Evolutionary conservation across 108 stramenopile genomes (phyloP).

Genomic region (Schizochytrium sp.): DNA sequence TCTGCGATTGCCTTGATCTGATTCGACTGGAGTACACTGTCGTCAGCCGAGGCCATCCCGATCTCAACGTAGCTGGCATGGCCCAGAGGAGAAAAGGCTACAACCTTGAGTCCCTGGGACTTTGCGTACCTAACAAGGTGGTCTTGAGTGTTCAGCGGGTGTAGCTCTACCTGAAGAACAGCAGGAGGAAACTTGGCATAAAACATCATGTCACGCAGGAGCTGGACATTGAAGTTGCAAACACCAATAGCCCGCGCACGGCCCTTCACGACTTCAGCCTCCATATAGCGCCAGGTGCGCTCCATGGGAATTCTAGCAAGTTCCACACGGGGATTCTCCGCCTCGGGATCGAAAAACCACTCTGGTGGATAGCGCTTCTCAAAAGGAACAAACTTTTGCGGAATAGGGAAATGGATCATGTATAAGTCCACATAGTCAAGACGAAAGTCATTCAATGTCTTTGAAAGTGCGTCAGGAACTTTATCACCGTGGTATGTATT

Average conservation of each 20-base stretch:
- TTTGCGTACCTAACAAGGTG: slow-evolving; percentile 81
- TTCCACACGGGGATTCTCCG: slow-evolving; percentile 76
- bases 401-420: slow-evolving; percentile 86
- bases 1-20: slow-evolving; percentile 77
- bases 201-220: slow-evolving; percentile 83
- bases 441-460: slow-evolving; percentile 79
- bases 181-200: slow-evolving; percentile 79
- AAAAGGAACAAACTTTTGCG: slow-evolving; percentile 87
- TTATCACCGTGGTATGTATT: slow-evolving; percentile 93
- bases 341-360: slow-evolving; percentile 83
- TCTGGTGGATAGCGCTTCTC: slow-evolving; percentile 91
- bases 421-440: slow-evolving; percentile 89
- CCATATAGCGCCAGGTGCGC: slow-evolving; percentile 86
- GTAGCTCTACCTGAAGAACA: slow-evolving; percentile 89
- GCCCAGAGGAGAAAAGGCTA: slow-evolving; percentile 87
- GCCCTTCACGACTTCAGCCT: slow-evolving; percentile 81
- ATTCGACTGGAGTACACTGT: slow-evolving; percentile 76
- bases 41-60: slow-evolving; percentile 78
- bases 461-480: slow-evolving; percentile 81
- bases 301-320: slow-evolving; percentile 67
- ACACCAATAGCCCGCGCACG: slow-evolving; percentile 84
- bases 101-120: slow-evolving; percentile 78
- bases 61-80: slow-evolving; percentile 83
- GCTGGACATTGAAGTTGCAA: slow-evolving; percentile 84
- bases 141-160: slow-evolving; percentile 85